Percentiles rank a stretch among this genome's conserved stretches.
phyloP scores from a whole-genome alignment of 208 protist species.

The Leishmania aethiopica region DNA sequence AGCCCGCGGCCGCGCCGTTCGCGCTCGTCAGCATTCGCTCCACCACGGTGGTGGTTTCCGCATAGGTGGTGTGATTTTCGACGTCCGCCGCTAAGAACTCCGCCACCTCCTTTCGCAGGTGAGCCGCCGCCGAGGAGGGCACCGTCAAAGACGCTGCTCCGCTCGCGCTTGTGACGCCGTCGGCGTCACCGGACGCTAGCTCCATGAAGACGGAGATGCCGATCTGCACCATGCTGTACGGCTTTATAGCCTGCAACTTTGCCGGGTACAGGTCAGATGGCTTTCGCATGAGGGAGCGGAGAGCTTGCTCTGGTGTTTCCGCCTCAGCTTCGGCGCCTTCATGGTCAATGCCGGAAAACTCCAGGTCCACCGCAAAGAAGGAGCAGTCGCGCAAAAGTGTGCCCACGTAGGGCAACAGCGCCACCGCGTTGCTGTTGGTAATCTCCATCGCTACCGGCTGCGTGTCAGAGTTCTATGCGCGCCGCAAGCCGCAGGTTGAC shows the following conservation, averaged over 20 bases:
- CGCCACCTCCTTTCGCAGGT: background rate
- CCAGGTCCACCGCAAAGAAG: slow-evolving; percentile 62
- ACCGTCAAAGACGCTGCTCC: background rate
- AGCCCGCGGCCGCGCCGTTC: background rate
- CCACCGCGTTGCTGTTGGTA: slow-evolving; percentile 36
- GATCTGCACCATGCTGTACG: slow-evolving; percentile 59
- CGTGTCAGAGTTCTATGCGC: background rate
- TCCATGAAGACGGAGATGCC: slow-evolving; percentile 60
- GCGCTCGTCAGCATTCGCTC: background rate
- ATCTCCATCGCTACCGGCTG: slow-evolving; percentile 32
- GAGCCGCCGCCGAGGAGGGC: background rate
- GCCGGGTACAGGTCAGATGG: slow-evolving; percentile 40
- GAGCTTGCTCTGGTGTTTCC: slow-evolving; percentile 1
- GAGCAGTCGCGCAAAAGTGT: slow-evolving; percentile 32
- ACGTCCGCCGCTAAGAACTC: background rate
- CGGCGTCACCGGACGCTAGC: background rate
- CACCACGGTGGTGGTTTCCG: background rate
- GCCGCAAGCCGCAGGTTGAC: background rate
- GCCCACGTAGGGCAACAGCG: slow-evolving; percentile 25
- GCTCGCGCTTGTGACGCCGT: background rate
- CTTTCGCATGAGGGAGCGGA: slow-evolving; percentile 24
- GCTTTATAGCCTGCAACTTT: slow-evolving; percentile 38
- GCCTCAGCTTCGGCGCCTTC: background rate
- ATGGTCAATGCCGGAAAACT: slow-evolving; percentile 68
- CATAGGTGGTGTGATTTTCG: background rate